Percentiles rank a stretch among this genome's conserved stretches.
phyloP scores from a whole-genome alignment of 352 stramenopile genomes.

The Phytophthora ohioensis region DNA sequence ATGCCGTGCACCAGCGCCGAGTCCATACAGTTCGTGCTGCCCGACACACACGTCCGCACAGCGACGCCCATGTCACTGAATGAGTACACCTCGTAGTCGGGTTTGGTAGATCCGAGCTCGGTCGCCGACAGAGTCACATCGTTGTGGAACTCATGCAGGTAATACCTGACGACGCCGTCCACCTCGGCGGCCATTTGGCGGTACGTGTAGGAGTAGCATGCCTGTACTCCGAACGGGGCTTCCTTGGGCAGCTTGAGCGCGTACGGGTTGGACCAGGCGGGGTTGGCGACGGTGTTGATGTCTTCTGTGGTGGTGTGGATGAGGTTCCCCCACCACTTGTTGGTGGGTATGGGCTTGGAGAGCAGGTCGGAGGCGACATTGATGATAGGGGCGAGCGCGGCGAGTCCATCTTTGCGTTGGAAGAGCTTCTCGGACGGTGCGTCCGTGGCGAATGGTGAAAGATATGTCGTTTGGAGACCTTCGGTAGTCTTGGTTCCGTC shows the following conservation, averaged over 20 bases:
- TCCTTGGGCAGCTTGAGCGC: neutral
- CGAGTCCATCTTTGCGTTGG: constrained; percentile 47
- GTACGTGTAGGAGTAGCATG: constrained; percentile 1
- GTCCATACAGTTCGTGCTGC: neutral
- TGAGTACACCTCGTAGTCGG: neutral
- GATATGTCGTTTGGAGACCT: neutral
- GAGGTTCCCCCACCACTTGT: constrained; percentile 80
- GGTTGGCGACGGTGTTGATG: constrained; percentile 1
- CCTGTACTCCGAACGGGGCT: neutral
- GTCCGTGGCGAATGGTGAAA: constrained; percentile 45
- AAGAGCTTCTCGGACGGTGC: constrained; percentile 49
- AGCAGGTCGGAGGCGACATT: constrained; percentile 46
- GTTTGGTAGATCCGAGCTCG: neutral
- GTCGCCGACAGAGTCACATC: neutral
- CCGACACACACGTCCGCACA: neutral
- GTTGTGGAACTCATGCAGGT: neutral
- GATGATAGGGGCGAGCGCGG: constrained; percentile 52
- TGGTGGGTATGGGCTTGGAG: constrained; percentile 62
- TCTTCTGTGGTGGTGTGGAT: constrained; percentile 56
- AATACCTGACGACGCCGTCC: neutral
- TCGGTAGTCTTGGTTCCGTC: neutral
- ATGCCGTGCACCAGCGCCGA: neutral
- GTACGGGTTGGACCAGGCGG: neutral
- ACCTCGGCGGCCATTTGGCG: neutral
- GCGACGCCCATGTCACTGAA: neutral